Base-by-base conservation (phyloP, 768 basidiomycete genomes). In the Boletus tylopilopsis region DNA sequence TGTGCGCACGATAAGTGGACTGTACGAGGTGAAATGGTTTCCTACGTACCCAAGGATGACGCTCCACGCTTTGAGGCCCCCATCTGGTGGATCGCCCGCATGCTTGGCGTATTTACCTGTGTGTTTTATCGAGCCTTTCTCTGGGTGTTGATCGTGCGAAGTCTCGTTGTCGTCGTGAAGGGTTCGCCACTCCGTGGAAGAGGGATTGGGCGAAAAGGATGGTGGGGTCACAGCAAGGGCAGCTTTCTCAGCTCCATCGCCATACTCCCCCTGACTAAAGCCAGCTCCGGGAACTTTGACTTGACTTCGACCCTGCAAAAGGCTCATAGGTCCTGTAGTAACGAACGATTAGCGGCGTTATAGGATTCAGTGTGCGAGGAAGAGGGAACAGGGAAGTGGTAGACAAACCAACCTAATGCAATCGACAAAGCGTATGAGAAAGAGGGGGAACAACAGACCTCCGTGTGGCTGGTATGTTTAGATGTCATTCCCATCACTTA, bases 51-150 rank as follows among this genome's bases (percentile, higher is more conserved):
- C 65, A 42, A 67, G 9, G 5, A 69, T 50, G 24, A 69, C 65
- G 0, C 55, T 58, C 67, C 66, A 69, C 2, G 66, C 66, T 22
- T 64, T 67, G 21, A 63, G 18, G 11, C 66, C 66, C 2, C 65
- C 66, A 45, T 67, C 66, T 6, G 66, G 66, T 8, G 65, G 34
- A 4, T 54, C 67, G 21, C 51, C 57, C 3, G 45, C 49, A 37
- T 64, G 54, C 36, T 54, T 58, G 34, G 33, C 54, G 22, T 56
- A 64, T 32, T 55, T 63, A 6, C 43, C 55, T 0, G 48, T 27
- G 12, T 45, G 33, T 21, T 48, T 24, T 0, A 23, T 25, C n/a
- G 7, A 4, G 16, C 15, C 25, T 5, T 58, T 53, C 40, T 58
- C 63, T 27, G 37, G 36, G 33, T 49, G 49, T 25, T 30, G 45